A percentile compares a stretch with the other conserved stretches of the same genome.
phyloP scores from a whole-genome alignment of 106 monocot genomes.

The Hemerocallis citrina region DNA sequence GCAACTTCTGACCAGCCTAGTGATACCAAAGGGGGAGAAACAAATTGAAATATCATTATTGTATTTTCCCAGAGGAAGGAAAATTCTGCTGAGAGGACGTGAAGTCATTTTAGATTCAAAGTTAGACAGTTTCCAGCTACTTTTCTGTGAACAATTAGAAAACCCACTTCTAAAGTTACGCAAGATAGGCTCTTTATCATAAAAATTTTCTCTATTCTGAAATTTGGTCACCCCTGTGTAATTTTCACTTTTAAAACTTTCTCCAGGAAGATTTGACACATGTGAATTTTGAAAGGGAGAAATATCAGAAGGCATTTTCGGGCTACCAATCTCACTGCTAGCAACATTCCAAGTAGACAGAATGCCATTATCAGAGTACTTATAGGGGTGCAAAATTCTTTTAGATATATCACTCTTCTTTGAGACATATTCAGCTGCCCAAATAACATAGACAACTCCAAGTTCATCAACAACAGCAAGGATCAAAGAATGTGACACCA shows the following conservation, averaged over 20 bases:
- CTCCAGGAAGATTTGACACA: not conserved
- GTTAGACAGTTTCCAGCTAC: conserved; percentile 8
- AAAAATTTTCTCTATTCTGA: conserved; percentile 15
- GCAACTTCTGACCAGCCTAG: conserved; percentile 31
- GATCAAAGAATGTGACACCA: conserved; percentile 38
- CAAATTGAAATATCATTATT: conserved; percentile 35
- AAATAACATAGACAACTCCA: conserved; percentile 59
- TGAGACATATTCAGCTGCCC: conserved; percentile 34
- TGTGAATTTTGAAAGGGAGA: conserved; percentile 5
- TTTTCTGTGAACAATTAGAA: conserved; percentile 12
- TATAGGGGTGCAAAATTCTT: conserved; percentile 6
- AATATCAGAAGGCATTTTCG: conserved; percentile 19
- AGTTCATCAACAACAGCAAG: conserved; percentile 55
- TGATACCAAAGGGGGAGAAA: conserved; percentile 80
- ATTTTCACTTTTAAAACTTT: conserved; percentile 7
- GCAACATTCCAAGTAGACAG: conserved; percentile 54
- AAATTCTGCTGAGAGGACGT: conserved; percentile 39
- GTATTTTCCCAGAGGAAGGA: conserved; percentile 50
- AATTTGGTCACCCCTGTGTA: not conserved
- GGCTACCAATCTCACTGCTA: conserved; percentile 43
- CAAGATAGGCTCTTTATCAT: conserved; percentile 6
- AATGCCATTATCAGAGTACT: conserved; percentile 22
- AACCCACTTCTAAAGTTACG: conserved; percentile 28
- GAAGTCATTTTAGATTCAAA: conserved; percentile 2
- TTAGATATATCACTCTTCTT: conserved; percentile 10